These are phyloP conservation scores for Thymus mandschuricus DNA, from an alignment of 257 asterid genomes.

Conservation along the genomic window DNA sequence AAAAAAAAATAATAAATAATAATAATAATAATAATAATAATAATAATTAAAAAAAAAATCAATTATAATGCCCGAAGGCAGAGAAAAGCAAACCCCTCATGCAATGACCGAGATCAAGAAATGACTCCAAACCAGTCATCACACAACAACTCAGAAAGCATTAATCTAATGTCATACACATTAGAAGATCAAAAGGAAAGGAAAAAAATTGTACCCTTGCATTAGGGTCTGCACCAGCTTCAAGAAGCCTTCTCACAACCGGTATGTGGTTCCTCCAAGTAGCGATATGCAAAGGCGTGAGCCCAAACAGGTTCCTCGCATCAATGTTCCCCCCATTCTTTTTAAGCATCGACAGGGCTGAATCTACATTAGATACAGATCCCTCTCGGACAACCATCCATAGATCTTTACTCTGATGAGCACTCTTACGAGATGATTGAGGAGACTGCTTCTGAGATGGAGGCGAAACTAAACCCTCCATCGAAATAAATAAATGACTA, in stretches of 20 bases:
- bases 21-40: not conserved
- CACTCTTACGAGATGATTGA: constrained; percentile 50
- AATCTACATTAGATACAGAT: constrained; percentile 70
- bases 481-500: constrained; percentile 25
- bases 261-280: constrained; percentile 95
- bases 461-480: constrained; percentile 61
- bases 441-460: constrained; percentile 58
- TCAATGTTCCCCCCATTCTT: constrained; percentile 82
- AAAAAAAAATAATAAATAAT: constrained; percentile 9
- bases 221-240: constrained; percentile 98
- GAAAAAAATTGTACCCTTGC: constrained; percentile 72
- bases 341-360: constrained; percentile 65
- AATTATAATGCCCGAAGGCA: constrained; percentile 22
- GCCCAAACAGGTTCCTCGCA: constrained; percentile 75
- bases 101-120: constrained; percentile 35
- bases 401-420: constrained; percentile 60
- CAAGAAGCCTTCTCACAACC: constrained; percentile 83
- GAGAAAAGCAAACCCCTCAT: constrained; percentile 33
- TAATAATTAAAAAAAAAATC: not conserved
- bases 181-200: constrained; percentile 38
- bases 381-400: constrained; percentile 79
- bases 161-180: constrained; percentile 29
- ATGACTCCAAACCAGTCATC: constrained; percentile 36
- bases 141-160: constrained; percentile 35
- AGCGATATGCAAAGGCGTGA: constrained; percentile 90